Evolutionary conservation across 2,329 filamentous ascomycete species (phyloP).

Genomic region (Endoconidiophora laricicola): DNA sequence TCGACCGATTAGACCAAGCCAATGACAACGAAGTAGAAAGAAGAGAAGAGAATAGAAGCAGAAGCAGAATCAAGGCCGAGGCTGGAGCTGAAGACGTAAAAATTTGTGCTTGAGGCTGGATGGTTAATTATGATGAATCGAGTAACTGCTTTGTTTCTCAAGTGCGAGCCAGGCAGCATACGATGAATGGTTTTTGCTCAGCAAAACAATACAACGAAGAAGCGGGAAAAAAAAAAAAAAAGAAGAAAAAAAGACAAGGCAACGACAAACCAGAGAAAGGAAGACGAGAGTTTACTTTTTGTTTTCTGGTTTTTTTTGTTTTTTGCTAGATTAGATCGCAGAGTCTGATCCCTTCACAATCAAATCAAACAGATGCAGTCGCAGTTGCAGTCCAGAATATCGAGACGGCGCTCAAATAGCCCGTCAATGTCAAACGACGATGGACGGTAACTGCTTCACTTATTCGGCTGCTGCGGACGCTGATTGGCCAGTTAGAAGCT

Average conservation of each 20-base stretch:
- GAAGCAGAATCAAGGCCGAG: not conserved
- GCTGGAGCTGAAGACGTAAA: not conserved
- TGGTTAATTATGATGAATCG: not conserved
- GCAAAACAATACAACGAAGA: conserved; percentile 3
- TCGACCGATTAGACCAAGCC: too few species aligned
- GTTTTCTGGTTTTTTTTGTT: too few species aligned
- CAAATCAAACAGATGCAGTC: not conserved
- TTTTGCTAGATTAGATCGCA: too few species aligned
- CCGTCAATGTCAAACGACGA: conserved; percentile 1
- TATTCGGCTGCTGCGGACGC: not conserved
- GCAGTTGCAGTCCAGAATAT: not conserved
- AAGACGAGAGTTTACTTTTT: not conserved
- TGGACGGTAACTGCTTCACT: conserved; percentile 4
- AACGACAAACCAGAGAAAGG: not conserved
- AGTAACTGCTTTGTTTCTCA: not conserved
- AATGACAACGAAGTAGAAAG: not conserved
- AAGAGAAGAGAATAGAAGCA: not conserved
- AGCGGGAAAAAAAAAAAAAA: conserved; percentile 4
- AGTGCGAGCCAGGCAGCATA: too few species aligned
- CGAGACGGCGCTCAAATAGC: not conserved
- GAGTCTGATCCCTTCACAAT: not conserved
- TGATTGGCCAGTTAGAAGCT: conserved; percentile 1
- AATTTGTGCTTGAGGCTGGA: too few species aligned
- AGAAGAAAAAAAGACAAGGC: not conserved
- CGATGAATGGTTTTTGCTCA: conserved; percentile 1